Base-by-base conservation (phyloP, 2,329 filamentous ascomycete species). In the Cladophialophora psammophila region DNA sequence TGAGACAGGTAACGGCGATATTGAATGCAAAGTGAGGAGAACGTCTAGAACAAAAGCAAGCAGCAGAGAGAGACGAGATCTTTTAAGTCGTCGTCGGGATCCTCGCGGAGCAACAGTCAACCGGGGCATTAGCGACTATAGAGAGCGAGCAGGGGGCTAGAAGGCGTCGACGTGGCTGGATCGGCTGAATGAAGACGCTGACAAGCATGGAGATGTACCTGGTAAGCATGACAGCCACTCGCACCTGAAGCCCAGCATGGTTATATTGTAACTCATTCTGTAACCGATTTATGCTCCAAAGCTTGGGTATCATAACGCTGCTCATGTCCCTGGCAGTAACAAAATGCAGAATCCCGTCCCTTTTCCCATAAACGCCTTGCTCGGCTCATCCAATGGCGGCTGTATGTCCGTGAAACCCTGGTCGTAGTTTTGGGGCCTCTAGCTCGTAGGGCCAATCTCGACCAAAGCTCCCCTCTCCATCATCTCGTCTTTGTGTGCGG, bases 231-330 rank as follows among this genome's bases (percentile, higher is more conserved):
- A 50, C 45, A 50, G 26, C 18, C 6, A 50, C 18, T 31, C 45
- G 26, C 45, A 50, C 45, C 18, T 50, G 7, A 50, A 50, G 45
- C 7, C 45, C 45, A 50, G 45, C 26, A 12, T 26, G 5, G 45
- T 50, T 50, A 12, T 26, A 50, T 26, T 50, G 18, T 12, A 26
- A 26, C 45, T 50, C 45, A 50, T 26, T 20, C 45, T 50, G 45
- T 20, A 18, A 38, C 45, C 59, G 18, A n/a, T 52, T n/a, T 54
- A 38, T 50, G 45, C 31, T 61, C 59, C 53, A 53, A 61, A 61
- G 48, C 59, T 53, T 48, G 59, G 59, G 59, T 61, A 61, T 61
- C 59, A 61, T 54, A 52, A 52, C 31, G 42, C 32, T 53, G n/a
- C 15, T 36, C 36, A n/a, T 50, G 42, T 26, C 31, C 31, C 31